Conservation (phyloP, 1,284 basidiomycete genomes). For the Hypsizygus ulmarius region DNA sequence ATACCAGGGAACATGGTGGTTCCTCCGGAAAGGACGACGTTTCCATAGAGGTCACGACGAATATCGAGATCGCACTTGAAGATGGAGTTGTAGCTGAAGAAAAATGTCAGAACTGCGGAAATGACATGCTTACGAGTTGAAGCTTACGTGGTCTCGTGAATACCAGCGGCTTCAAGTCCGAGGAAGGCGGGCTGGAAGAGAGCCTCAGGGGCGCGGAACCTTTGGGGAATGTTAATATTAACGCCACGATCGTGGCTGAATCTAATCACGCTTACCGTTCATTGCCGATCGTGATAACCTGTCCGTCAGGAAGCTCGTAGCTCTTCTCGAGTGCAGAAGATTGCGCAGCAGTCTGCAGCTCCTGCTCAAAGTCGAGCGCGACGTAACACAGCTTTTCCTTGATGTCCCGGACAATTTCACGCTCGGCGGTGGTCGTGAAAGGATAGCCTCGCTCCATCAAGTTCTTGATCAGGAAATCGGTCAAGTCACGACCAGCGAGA, state of each 20-base stretch:
- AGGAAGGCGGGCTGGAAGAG: slow-evolving; percentile 96
- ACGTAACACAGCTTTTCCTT: slow-evolving; percentile 99
- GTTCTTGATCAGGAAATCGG: slow-evolving; percentile 91
- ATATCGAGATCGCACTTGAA: slow-evolving; percentile 81
- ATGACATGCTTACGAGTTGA: not conserved
- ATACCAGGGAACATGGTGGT: slow-evolving; percentile 99
- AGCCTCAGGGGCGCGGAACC: slow-evolving; percentile 95
- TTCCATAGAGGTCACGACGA: slow-evolving; percentile 89
- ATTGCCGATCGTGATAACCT: slow-evolving; percentile 96
- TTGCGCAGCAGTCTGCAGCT: slow-evolving; percentile 90
- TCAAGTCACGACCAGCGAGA: slow-evolving; percentile 93
- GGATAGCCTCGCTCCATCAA: slow-evolving; percentile 92
- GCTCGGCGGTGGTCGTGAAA: slow-evolving; percentile 92
- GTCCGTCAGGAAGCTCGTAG: slow-evolving; percentile 95
- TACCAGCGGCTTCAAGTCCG: slow-evolving; percentile 91
- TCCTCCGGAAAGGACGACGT: slow-evolving; percentile 94
- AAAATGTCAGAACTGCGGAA: slow-evolving; percentile 2
- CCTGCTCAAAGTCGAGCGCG: slow-evolving; percentile 95
- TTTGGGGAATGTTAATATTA: slow-evolving; percentile 27
- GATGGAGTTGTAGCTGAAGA: slow-evolving; percentile 80
- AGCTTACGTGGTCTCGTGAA: slow-evolving; percentile 90
- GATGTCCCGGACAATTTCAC: slow-evolving; percentile 96
- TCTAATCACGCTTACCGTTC: slow-evolving; percentile 63
- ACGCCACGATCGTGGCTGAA: not conserved
- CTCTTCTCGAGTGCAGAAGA: slow-evolving; percentile 92